phyloP scores from a whole-genome alignment of 2,329 filamentous ascomycete species.

The Microdochium bolleyi region DNA sequence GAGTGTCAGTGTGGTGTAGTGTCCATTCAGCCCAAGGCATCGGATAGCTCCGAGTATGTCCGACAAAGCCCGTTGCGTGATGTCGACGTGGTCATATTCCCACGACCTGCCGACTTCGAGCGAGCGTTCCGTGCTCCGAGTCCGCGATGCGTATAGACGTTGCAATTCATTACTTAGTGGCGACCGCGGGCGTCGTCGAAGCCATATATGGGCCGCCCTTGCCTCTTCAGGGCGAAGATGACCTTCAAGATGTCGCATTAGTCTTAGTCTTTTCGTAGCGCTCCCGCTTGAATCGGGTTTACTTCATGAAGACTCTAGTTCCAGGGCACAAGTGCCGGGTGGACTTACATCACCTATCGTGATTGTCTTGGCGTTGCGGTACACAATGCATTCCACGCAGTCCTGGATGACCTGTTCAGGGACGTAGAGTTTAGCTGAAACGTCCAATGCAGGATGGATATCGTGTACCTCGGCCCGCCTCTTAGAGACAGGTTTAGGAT shows the following conservation, averaged over 20 bases:
- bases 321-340: too few species aligned
- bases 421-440: neutral
- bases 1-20: too few species aligned
- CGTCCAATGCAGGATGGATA: neutral
- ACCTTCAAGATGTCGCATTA: slow-evolving; percentile 37
- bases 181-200: slow-evolving; percentile 37
- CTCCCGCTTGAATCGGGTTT: too few species aligned
- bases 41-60: too few species aligned
- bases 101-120: too few species aligned
- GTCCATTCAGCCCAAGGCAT: too few species aligned
- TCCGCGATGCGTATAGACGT: too few species aligned
- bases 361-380: slow-evolving; percentile 52
- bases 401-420: slow-evolving; percentile 39
- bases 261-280: neutral
- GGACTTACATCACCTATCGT: slow-evolving; percentile 50
- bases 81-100: too few species aligned
- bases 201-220: slow-evolving; percentile 48
- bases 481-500: too few species aligned
- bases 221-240: slow-evolving; percentile 36
- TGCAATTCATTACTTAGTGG: neutral
- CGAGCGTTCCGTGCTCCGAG: too few species aligned
- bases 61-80: too few species aligned
- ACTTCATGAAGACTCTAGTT: too few species aligned
- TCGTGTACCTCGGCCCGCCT: neutral
- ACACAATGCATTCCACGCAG: slow-evolving; percentile 42